phyloP scores from a whole-genome alignment of 768 basidiomycete species.

The Infundibulicybe gibba region DNA sequence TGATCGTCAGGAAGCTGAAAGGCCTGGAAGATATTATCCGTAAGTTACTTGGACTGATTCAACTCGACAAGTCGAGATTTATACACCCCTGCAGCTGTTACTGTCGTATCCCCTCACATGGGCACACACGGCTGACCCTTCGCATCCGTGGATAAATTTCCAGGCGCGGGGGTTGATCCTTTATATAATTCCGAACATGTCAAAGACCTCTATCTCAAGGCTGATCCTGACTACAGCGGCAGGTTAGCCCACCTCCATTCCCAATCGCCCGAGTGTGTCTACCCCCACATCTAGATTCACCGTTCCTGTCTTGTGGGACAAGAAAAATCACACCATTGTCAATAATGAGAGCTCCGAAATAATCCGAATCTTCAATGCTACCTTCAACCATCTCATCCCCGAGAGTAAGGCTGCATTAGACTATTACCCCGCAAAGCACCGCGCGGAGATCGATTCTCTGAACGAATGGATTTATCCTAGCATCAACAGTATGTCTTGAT shows the following conservation, averaged over 20 bases:
- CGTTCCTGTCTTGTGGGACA: conserved; percentile 91
- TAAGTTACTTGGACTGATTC: conserved; percentile 29
- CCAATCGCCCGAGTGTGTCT: background rate
- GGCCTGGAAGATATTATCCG: conserved; percentile 83
- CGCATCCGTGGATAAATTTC: conserved; percentile 60
- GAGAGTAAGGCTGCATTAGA: conserved; percentile 62
- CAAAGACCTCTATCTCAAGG: conserved; percentile 81
- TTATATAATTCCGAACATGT: conserved; percentile 65
- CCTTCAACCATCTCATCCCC: conserved; percentile 72
- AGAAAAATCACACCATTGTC: conserved; percentile 79
- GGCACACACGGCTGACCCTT: conserved; percentile 88
- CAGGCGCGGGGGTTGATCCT: conserved; percentile 70
- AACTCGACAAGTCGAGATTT: background rate
- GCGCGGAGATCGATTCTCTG: conserved; percentile 74
- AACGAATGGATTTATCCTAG: conserved; percentile 84
- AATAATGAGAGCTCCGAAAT: conserved; percentile 96
- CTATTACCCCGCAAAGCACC: conserved; percentile 72
- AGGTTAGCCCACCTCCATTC: conserved; percentile 33
- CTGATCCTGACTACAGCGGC: conserved; percentile 66
- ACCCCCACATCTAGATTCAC: conserved; percentile 57
- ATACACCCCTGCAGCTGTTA: conserved; percentile 48
- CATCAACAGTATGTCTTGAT: conserved; percentile 63
- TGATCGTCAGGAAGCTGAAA: conserved; percentile 88
- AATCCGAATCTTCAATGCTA: conserved; percentile 87
- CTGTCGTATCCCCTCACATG: conserved; percentile 84